phyloP scores from a whole-genome alignment of 2,329 filamentous ascomycete genomes.

The Coniosporium uncinatum region DNA sequence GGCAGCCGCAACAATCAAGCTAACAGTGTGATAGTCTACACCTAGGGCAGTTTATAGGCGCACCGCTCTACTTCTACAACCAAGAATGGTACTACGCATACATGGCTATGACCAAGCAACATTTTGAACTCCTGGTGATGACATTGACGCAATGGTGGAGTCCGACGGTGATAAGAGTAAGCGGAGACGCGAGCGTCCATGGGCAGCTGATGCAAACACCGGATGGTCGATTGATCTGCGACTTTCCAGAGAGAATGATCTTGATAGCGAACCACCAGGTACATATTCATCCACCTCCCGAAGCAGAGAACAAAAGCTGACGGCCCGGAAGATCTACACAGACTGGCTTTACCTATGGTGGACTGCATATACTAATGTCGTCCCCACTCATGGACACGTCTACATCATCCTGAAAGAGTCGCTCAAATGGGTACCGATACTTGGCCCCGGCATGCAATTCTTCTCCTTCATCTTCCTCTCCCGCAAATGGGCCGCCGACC shows the following conservation, averaged over 20 bases:
- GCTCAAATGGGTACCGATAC: conserved; percentile 72
- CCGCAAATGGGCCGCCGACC: conserved; percentile 81
- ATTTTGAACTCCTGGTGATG: conserved; percentile 72
- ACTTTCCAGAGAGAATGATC: conserved; percentile 76
- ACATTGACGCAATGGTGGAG: conserved; percentile 84
- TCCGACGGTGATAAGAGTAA: conserved; percentile 77
- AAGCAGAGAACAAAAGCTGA: conserved; percentile 25
- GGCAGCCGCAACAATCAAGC: no score
- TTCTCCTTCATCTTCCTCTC: conserved; percentile 90
- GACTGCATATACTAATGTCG: conserved; percentile 78
- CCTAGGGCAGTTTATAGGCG: conserved; percentile 69
- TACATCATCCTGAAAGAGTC: conserved; percentile 92
- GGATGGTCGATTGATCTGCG: conserved; percentile 71
- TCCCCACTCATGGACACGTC: conserved; percentile 83
- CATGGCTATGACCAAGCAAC: conserved; percentile 83
- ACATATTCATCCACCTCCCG: conserved; percentile 2
- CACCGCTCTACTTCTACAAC: conserved; percentile 71
- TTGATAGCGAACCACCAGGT: conserved; percentile 84
- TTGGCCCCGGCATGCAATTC: conserved; percentile 79
- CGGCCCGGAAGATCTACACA: no score
- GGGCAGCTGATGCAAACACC: conserved; percentile 65
- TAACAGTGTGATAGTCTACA: conserved; percentile 34
- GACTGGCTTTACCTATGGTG: conserved; percentile 95
- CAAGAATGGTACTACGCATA: conserved; percentile 78
- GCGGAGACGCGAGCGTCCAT: conserved; percentile 74